Evolutionary conservation across 83 land plant species (phyloP).

Genomic region (Isoetes engelmannii): DNA sequence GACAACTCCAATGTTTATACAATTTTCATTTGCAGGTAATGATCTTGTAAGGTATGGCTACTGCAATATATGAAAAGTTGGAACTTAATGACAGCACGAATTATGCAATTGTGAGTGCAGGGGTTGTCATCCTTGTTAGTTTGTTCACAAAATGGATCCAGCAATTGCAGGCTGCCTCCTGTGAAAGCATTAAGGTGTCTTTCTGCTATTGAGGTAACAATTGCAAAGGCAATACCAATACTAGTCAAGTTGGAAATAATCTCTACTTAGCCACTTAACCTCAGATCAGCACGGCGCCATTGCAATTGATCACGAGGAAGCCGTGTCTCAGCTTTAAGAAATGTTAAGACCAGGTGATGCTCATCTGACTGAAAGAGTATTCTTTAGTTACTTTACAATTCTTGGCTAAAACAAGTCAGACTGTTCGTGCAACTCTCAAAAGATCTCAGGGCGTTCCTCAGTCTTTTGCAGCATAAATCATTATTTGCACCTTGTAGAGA

Average conservation of each 20-base stretch:
- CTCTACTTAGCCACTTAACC: constrained; percentile 24
- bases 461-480: constrained; percentile 11
- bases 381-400: constrained; percentile 21
- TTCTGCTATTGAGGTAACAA: constrained; percentile 13
- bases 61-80: constrained; percentile 5
- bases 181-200: constrained; percentile 17
- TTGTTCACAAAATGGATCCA: constrained; percentile 11
- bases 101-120: constrained; percentile 20
- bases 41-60: constrained; percentile 16
- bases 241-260: constrained; percentile 13
- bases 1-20: not conserved
- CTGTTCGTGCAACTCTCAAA: constrained; percentile 22
- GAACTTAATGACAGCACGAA: constrained; percentile 19
- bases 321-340: constrained; percentile 15
- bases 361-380: constrained; percentile 12
- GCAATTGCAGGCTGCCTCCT: constrained; percentile 17
- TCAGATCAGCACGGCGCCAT: constrained; percentile 14
- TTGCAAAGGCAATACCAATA: constrained; percentile 22
- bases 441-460: constrained; percentile 2
- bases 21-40: constrained; percentile 14
- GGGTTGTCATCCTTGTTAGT: constrained; percentile 22
- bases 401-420: constrained; percentile 23
- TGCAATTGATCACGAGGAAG: constrained; percentile 24
- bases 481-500: constrained; percentile 8
- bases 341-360: constrained; percentile 17